These are phyloP conservation scores for Alternaria metachromatica DNA, from an alignment of 2,329 filamentous ascomycete species.

Conservation along the genomic window DNA sequence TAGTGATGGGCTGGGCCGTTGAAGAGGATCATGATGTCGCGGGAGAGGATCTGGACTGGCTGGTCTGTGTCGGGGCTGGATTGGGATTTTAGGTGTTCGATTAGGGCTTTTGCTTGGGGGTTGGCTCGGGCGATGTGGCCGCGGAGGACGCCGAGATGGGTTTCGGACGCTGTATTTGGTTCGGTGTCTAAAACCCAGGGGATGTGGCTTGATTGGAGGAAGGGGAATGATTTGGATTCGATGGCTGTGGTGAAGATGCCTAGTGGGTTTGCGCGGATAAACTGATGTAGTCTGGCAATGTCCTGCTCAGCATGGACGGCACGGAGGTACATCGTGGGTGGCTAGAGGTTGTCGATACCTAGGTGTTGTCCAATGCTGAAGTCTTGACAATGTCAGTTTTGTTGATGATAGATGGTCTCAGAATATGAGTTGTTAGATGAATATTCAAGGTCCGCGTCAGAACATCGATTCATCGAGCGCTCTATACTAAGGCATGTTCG, in stretches of 20 bases:
- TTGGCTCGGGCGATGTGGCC: conserved; percentile 70
- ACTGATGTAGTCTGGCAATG: conserved; percentile 58
- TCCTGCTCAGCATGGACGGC: conserved; percentile 54
- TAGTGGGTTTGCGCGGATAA: conserved; percentile 65
- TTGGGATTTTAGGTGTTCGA: conserved; percentile 46
- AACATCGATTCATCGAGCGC: too few relatives aligned
- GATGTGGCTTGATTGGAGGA: conserved; percentile 33
- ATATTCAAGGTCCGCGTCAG: too few relatives aligned
- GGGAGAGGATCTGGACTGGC: neutral
- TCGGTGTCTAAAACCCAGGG: conserved; percentile 48
- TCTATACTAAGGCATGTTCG: neutral
- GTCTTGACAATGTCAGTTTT: neutral
- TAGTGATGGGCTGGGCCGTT: neutral
- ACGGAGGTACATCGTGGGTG: conserved; percentile 62
- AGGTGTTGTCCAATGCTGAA: neutral
- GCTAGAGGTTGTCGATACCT: too few relatives aligned
- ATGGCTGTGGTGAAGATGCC: conserved; percentile 70
- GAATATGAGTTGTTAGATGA: too few relatives aligned
- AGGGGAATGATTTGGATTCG: conserved; percentile 20
- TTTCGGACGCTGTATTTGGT: too few relatives aligned
- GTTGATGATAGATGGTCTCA: neutral
- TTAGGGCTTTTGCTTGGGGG: conserved; percentile 68
- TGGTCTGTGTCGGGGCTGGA: neutral
- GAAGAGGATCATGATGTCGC: neutral
- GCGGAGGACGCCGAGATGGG: conserved; percentile 59